Evolutionary conservation across 2,329 filamentous ascomycete genomes (phyloP), one percentile per base, ranked within the genome.

Genomic region (Cladosporium sp.): DNA sequence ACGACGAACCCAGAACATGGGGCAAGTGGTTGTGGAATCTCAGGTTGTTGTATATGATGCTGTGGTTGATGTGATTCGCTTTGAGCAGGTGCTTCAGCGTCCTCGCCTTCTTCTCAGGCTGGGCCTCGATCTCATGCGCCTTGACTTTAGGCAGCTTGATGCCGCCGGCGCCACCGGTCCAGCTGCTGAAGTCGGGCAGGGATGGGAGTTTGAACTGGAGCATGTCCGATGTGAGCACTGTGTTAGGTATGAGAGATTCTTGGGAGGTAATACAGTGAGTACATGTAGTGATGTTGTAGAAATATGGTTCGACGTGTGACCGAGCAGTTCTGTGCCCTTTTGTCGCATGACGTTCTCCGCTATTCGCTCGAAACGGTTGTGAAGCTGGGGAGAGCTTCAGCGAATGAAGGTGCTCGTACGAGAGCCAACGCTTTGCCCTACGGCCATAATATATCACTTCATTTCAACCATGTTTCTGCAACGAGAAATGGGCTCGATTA

Each of bases 51-150:
- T 88, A 93, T 49, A 96, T 72, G 58, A 97, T 84, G 27, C 89
- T 83, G 70, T 95, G 82, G 66, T 93, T 96, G 58, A 85, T 85
- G 72, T 99, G 93, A 67, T 97, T 97, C 47, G 91, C 85, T 68
- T 88, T 89, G 54, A 99, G 69, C 12, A 99, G 76, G 70, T 97
- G 90, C 73, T 95, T 96, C 55, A 99, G 77, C 17, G 88, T 88
- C 54, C 92, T 79, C 15, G 86, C 83, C 51, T 87, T 78, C 68
- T 89, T 92, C 64, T 95, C 89, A 7, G 84, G 79, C 42, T 83
- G 78, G 4, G 85, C 86, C 71, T 97, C 92, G 61, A 96, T 80
- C 67, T 87, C 81, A 70, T 95, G 83, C 51, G 89, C 77, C 56
- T 87, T 75, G 50, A 92, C 84, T 0, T 86, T 75, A 7, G 86